Percentiles rank a stretch among this genome's conserved stretches.
Evolutionary conservation across 2,329 filamentous ascomycete genomes (phyloP).

Genomic region (Spiromastix sp.): DNA sequence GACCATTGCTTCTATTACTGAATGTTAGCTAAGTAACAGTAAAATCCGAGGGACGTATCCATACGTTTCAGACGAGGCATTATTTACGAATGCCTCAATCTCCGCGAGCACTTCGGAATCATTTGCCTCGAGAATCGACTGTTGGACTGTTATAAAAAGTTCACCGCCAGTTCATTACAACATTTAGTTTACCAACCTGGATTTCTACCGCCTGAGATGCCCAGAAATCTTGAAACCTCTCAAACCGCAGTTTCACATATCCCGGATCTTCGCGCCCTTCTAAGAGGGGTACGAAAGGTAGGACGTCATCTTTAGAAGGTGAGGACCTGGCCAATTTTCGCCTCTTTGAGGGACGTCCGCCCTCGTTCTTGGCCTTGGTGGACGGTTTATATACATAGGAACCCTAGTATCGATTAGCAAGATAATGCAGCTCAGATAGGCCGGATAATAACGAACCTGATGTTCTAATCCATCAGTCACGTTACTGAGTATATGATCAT

Average conservation of each 20-base stretch:
- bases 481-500: too few relatives aligned
- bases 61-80: constrained; percentile 26
- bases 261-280: constrained; percentile 26
- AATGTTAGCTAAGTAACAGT: constrained; percentile 3
- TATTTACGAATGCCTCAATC: constrained; percentile 28
- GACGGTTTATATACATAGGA: constrained; percentile 53
- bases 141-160: constrained; percentile 1
- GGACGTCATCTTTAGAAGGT: constrained; percentile 7
- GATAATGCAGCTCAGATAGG: not conserved
- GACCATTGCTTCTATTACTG: constrained; percentile 25
- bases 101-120: constrained; percentile 29
- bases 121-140: constrained; percentile 25
- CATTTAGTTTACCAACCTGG: constrained; percentile 19
- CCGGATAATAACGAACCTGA: not conserved
- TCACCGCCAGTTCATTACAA: not conserved
- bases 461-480: not conserved
- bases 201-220: constrained; percentile 28
- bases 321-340: constrained; percentile 41
- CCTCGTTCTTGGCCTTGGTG: constrained; percentile 24
- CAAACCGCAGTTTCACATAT: constrained; percentile 25
- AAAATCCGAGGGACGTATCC: constrained; percentile 10
- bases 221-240: constrained; percentile 31
- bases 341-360: constrained; percentile 45
- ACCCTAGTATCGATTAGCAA: constrained; percentile 34
- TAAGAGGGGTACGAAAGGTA: constrained; percentile 29